Conservation (phyloP, 2,329 filamentous ascomycete species). For the Aureobasidium lini region DNA sequence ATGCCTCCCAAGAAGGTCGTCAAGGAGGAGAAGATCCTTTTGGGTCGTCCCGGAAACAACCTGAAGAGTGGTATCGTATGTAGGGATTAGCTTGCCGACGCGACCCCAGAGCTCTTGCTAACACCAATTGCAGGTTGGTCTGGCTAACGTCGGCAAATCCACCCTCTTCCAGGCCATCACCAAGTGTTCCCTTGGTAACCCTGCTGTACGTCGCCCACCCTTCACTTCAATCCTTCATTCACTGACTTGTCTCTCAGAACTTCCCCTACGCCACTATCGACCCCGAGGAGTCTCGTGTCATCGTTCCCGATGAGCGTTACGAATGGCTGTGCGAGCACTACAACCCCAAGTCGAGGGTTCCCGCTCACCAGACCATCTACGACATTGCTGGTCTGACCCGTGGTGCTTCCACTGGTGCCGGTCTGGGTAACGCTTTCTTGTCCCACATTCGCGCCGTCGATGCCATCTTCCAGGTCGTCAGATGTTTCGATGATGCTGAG, state of each 20-base stretch:
- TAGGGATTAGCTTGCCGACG: conserved; percentile 33
- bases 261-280: conserved; percentile 99
- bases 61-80: conserved; percentile 97
- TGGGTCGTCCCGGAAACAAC: conserved; percentile 95
- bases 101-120: neutral
- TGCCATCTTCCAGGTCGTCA: conserved; percentile 34
- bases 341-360: conserved; percentile 95
- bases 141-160: conserved; percentile 98
- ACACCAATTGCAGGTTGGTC: conserved; percentile 64
- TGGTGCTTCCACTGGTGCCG: conserved; percentile 92
- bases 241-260: conserved; percentile 50
- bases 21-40: conserved; percentile 89
- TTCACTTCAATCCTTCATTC: conserved; percentile 5
- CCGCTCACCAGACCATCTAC: conserved; percentile 95
- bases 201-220: conserved; percentile 58
- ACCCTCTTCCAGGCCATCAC: conserved; percentile 99
- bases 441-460: conserved; percentile 83
- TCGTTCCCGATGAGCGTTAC: conserved; percentile 92
- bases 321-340: conserved; percentile 96
- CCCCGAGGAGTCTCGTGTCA: conserved; percentile 93
- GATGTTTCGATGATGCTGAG: conserved; percentile 81
- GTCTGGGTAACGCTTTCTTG: conserved; percentile 95
- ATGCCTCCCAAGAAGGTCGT: conserved; percentile 95
- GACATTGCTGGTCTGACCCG: conserved; percentile 96
- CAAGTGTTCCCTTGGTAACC: conserved; percentile 94